Evolutionary conservation across 306 rosid species (phyloP).

Genomic region (Lagenaria siceraria): DNA sequence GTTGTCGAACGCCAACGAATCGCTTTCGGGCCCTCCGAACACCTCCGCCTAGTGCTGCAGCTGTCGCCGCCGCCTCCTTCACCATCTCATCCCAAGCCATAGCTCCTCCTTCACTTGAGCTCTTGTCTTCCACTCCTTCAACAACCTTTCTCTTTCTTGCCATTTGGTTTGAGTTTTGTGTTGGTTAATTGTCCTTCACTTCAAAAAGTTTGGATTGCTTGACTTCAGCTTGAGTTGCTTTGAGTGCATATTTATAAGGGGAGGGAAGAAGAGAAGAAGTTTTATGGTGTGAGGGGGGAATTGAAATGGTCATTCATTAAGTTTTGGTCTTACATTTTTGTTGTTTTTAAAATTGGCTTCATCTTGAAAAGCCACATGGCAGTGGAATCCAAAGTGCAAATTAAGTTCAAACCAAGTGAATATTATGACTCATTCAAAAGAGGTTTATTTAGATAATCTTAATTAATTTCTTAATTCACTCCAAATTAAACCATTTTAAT

Average conservation of each 20-base stretch:
- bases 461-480: not conserved
- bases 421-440: not conserved
- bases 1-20: conserved; percentile 80
- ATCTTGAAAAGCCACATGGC: not conserved
- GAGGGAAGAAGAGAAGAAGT: not conserved
- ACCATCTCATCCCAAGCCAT: conserved; percentile 72
- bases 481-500: not conserved
- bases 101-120: conserved; percentile 23
- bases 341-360: conserved; percentile 2
- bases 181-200: not conserved
- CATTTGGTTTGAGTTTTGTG: conserved; percentile 21
- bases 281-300: not conserved
- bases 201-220: not conserved
- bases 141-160: conserved; percentile 67
- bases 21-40: conserved; percentile 44
- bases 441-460: not conserved
- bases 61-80: conserved; percentile 46
- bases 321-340: conserved; percentile 3
- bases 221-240: conserved; percentile 1
- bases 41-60: conserved; percentile 39
- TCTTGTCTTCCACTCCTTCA: conserved; percentile 36
- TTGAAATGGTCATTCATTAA: conserved; percentile 1
- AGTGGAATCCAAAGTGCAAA: not conserved
- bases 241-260: not conserved
- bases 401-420: not conserved